phyloP scores from a whole-genome alignment of 495 filamentous ascomycete species.

The Umbilicaria muhlenbergii region DNA sequence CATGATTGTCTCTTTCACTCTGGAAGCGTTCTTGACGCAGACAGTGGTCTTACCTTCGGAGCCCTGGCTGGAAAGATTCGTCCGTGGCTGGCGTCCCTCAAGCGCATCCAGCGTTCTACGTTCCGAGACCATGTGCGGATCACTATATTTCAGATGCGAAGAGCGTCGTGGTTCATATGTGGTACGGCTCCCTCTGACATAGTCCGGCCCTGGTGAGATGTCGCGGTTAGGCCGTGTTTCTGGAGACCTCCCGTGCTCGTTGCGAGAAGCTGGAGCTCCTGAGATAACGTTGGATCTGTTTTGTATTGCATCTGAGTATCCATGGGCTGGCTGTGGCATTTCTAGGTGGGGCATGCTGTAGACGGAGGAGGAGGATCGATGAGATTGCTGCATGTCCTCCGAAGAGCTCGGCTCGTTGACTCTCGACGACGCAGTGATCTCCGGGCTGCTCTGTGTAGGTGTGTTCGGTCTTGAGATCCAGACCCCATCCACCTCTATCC shows the following conservation, averaged over 20 bases:
- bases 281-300: neutral
- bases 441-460: slow-evolving; percentile 23
- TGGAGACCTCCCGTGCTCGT: slow-evolving; percentile 1
- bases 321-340: slow-evolving; percentile 6
- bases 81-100: neutral
- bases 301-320: neutral
- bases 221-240: slow-evolving; percentile 1
- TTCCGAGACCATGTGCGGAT: slow-evolving; percentile 3
- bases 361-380: slow-evolving; percentile 1
- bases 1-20: no score
- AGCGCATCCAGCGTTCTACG: neutral
- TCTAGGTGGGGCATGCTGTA: slow-evolving; percentile 8
- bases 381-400: neutral
- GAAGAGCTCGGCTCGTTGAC: slow-evolving; percentile 5
- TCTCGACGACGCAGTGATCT: slow-evolving; percentile 9
- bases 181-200: neutral
- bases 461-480: slow-evolving; percentile 63
- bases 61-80: neutral
- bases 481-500: slow-evolving; percentile 74
- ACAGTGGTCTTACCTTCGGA: no score
- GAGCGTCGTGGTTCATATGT: slow-evolving; percentile 21
- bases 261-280: slow-evolving; percentile 1
- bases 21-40: no score
- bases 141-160: slow-evolving; percentile 19
- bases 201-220: slow-evolving; percentile 3